phyloP scores from a whole-genome alignment of 2,329 filamentous ascomycete genomes.

The Ophiocordyceps camponoti-saundersi region DNA sequence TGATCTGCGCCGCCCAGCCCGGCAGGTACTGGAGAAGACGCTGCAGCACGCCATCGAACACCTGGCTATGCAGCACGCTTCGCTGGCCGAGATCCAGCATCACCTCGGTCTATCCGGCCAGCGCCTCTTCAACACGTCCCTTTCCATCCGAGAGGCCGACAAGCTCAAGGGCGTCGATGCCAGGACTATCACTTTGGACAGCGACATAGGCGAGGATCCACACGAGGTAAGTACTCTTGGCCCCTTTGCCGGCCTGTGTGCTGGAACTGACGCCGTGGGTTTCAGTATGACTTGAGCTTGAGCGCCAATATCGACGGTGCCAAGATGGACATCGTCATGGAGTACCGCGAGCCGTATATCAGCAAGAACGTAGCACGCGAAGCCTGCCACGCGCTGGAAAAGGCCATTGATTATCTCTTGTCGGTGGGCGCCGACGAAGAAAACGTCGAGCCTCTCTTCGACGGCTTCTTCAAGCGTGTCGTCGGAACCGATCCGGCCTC shows the following conservation, averaged over 20 bases:
- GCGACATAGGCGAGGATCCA: slow-evolving; percentile 5
- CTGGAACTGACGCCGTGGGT: neutral
- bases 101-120: slow-evolving; percentile 8
- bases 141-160: slow-evolving; percentile 12
- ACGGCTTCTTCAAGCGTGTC: slow-evolving; percentile 3
- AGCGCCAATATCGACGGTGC: slow-evolving; percentile 1
- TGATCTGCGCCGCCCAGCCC: slow-evolving; percentile 9
- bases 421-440: neutral
- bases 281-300: slow-evolving; percentile 1
- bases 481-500: slow-evolving; percentile 1
- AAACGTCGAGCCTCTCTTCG: neutral
- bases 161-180: neutral
- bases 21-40: slow-evolving; percentile 21
- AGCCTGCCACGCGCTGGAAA: neutral
- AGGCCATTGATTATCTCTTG: slow-evolving; percentile 2
- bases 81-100: slow-evolving; percentile 27
- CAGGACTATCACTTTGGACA: neutral
- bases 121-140: slow-evolving; percentile 14
- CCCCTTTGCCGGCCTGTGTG: too few relatives aligned
- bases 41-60: slow-evolving; percentile 28
- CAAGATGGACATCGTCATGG: slow-evolving; percentile 2
- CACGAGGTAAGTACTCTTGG: neutral
- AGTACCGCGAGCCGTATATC: slow-evolving; percentile 3
- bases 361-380: neutral
- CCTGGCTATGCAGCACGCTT: slow-evolving; percentile 30